phyloP scores from a whole-genome alignment of 2,329 filamentous ascomycete genomes.

The Phoma sp. region DNA sequence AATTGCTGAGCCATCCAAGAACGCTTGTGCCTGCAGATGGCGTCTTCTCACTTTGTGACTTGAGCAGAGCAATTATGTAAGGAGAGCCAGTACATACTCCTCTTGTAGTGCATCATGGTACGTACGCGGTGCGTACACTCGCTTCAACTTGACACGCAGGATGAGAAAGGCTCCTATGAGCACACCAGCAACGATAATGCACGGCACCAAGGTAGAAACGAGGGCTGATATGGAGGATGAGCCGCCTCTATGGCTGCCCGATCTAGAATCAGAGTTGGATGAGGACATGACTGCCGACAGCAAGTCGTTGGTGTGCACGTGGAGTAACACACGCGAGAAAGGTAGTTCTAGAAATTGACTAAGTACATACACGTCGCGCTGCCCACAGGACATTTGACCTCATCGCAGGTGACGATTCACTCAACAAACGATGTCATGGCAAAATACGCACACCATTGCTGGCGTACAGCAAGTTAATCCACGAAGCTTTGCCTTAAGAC shows the following conservation, averaged over 20 bases:
- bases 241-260: background rate
- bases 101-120: slow-evolving; percentile 3
- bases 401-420: too few species aligned
- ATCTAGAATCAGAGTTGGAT: background rate
- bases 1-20: slow-evolving; percentile 4
- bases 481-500: too few species aligned
- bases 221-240: background rate
- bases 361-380: too few species aligned
- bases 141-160: slow-evolving; percentile 5
- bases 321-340: too few species aligned
- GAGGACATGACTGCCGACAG: background rate
- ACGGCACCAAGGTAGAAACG: background rate
- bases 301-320: background rate
- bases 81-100: background rate
- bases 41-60: slow-evolving; percentile 2
- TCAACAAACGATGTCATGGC: too few species aligned
- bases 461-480: too few species aligned
- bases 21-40: background rate
- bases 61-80: background rate
- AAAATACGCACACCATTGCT: too few species aligned
- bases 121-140: slow-evolving; percentile 7
- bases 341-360: too few species aligned
- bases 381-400: too few species aligned
- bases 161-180: slow-evolving; percentile 6
- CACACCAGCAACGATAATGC: background rate